phyloP scores from a whole-genome alignment of 1,284 basidiomycete species.

The Puccinia horiana region DNA sequence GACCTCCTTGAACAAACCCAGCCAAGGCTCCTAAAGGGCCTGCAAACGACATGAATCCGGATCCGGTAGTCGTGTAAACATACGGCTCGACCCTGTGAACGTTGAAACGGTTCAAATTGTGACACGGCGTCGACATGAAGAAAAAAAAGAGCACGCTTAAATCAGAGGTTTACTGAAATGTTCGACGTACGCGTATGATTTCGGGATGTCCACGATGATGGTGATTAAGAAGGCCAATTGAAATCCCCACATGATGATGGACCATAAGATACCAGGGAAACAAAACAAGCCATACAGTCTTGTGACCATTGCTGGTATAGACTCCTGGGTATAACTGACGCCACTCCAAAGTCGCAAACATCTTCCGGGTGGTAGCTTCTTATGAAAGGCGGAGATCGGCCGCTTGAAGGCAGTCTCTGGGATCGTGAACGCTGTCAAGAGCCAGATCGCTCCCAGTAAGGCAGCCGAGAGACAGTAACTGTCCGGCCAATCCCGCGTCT shows the following conservation, averaged over 20 bases:
- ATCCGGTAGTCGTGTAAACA: background rate
- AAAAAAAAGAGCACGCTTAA: background rate
- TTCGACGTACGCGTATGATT: background rate
- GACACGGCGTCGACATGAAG: no score
- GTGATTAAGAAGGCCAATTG: background rate
- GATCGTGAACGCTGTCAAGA: background rate
- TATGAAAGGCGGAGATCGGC: background rate
- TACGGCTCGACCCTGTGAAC: background rate
- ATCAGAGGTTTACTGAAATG: background rate
- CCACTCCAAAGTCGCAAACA: background rate
- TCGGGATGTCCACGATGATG: background rate
- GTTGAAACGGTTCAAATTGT: no score
- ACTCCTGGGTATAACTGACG: background rate
- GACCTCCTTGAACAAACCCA: background rate
- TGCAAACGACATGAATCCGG: background rate
- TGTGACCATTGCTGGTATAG: background rate
- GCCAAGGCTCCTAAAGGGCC: background rate
- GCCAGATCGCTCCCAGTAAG: background rate
- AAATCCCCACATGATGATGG: background rate
- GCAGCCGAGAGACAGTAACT: background rate
- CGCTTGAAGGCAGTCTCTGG: conserved; percentile 2
- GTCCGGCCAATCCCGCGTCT: background rate
- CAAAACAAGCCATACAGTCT: background rate
- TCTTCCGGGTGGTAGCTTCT: background rate
- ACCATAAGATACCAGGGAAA: background rate